Base-by-base conservation (phyloP, 495 filamentous ascomycete species). In the Staphylotrichum longicolle region DNA sequence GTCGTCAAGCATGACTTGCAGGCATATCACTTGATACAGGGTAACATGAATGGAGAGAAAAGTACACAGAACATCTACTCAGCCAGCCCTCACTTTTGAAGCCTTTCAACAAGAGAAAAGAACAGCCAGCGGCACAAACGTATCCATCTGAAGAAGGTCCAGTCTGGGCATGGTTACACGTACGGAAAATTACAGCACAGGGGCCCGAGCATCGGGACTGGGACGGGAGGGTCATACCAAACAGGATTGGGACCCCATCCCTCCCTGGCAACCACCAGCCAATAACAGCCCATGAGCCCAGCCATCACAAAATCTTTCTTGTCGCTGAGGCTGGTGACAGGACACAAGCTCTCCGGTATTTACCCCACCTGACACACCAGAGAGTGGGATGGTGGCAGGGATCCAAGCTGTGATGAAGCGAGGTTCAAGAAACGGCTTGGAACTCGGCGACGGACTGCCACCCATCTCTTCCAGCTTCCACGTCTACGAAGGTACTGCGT, bases 231-330 rank as follows among this genome's bases (percentile, higher is more conserved):
- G 33, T 47, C 64, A 60, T 52, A 63, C 63, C 65, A 64, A 61
- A 65, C 59, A 14, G 53, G 54, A 42, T 52, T 63, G 66, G 49
- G 45, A 12, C 34, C 37, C 46, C n/a, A 41, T 53, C 35, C 58
- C 60, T 58, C 53, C 59, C 45, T 53, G 62, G 52, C 63, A 53
- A 9, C 4, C 33, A 30, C 54, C 39, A 54, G 49, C 77, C 77
- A 79, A 79, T 78, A 67, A 67, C 62, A 69, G 52, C 45, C 58
- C 62, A 54, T 67, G 40, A 41, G 12, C 72, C 75, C 77, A 79
- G 75, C 77, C 77, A 77, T 77, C 74, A 72, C 59, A 69, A 69
- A 72, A 73, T 50, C 58, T 53, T 62, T 45, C 62, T 46, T 45
- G 15, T 37, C 58, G 51, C 54, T 20, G 62, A 60, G 51, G 34